Evolutionary conservation across 805 yeast genomes (phyloP).

Genomic region (Ogataea parapolymorpha): DNA sequence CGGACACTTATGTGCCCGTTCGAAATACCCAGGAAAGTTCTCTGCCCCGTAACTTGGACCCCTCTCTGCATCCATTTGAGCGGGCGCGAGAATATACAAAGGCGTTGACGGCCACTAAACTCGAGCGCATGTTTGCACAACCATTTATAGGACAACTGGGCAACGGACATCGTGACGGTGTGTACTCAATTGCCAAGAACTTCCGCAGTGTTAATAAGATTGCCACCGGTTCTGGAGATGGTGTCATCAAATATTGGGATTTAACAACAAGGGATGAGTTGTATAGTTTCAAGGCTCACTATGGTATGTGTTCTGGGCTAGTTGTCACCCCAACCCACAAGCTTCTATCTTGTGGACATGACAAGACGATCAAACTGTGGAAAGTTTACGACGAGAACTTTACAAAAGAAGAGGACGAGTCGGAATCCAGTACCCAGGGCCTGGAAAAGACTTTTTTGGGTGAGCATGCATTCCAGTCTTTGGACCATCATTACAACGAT

Average conservation of each 20-base stretch:
- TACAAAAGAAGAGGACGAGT: conserved; percentile 25
- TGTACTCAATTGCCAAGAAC: conserved; percentile 82
- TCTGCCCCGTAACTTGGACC: conserved; percentile 84
- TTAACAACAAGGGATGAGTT: conserved; percentile 72
- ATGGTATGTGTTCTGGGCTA: conserved; percentile 84
- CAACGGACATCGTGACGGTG: conserved; percentile 92
- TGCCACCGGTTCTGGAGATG: conserved; percentile 95
- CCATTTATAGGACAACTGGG: conserved; percentile 97
- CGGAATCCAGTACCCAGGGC: conserved; percentile 42
- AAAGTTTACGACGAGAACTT: conserved; percentile 51
- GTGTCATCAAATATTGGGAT: conserved; percentile 92
- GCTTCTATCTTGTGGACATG: conserved; percentile 81
- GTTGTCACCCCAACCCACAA: conserved; percentile 64
- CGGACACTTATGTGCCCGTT: conserved; percentile 91
- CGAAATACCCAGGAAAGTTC: conserved; percentile 85
- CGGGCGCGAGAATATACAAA: conserved; percentile 94
- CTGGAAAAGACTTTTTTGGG: conserved; percentile 78
- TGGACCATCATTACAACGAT: conserved; percentile 82
- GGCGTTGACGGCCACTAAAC: conserved; percentile 90
- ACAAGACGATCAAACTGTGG: conserved; percentile 88
- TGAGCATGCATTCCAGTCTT: conserved; percentile 75
- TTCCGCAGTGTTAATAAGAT: conserved; percentile 63
- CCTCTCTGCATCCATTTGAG: conserved; percentile 95
- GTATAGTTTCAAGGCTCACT: conserved; percentile 81
- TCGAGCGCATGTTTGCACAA: conserved; percentile 96